Evolutionary conservation across 2,329 filamentous ascomycete species (phyloP), one percentile per base, ranked within the genome.

Genomic region (Sporothrix variecibatus): DNA sequence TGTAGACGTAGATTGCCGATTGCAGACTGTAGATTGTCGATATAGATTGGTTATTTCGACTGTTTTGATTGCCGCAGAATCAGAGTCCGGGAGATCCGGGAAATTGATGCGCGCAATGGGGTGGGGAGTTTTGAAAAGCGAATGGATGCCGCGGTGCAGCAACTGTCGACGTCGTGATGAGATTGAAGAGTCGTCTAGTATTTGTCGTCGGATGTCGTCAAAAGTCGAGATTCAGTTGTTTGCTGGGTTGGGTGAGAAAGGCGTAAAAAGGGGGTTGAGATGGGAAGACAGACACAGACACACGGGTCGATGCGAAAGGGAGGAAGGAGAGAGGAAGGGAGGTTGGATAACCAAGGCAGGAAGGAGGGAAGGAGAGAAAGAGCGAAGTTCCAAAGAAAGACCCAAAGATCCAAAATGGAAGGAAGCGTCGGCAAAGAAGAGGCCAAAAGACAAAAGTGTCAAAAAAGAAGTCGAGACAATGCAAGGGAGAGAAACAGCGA

Each of bases 71-170:
- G 56, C 28, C 28, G 56, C 40, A 62, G 34, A 9, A 28, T 26
- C 15, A 49, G 49, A 68, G 26, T 40, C 40, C 67, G 67, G 67
- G 67, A 12, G 67, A 69, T 51, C 43, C 65, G 67, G 28, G 43
- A 31, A 34, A 34, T 34, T 9, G 62, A 38, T 46, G 23, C 2
- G 38, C 11, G 23, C 34, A 40, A 20, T 11, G 23, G 38, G 40
- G 1, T 6, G 40, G 7, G 9, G 28, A 28, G 31, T n/a, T n/a
- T n/a, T 6, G 38, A 23, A 23, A 72, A 34, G 70, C 26, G 70
- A 46, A 8, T 12, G 70, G 34, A 31, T 15, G 56, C 40, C 70
- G 70, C 23, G 51, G 38, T 8, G 28, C 26, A 34, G 28, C 49
- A 34, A 40, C n/a, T 11, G 12, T 34, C 34, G 38, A 38, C 53